Conservation (phyloP, 2,329 filamentous ascomycete genomes). For the Arthrinium phaeospermum region DNA sequence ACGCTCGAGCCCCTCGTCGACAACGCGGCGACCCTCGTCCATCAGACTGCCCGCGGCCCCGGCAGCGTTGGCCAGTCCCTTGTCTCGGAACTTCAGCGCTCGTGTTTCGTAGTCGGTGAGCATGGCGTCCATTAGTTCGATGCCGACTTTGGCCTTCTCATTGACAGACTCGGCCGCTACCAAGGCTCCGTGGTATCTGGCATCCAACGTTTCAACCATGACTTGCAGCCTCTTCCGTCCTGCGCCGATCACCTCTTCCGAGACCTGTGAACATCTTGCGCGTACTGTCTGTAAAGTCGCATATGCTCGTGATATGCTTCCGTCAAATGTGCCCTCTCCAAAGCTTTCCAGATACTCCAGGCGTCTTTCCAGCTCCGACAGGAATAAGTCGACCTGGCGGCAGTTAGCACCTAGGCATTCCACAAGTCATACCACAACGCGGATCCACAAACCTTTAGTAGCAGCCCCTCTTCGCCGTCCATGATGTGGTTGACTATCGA, state of each 20-base stretch:
- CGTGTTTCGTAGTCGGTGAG: conserved; percentile 84
- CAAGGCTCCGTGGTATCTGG: conserved; percentile 84
- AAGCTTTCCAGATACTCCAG: conserved; percentile 90
- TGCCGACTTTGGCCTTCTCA: conserved; percentile 87
- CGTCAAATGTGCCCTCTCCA: conserved; percentile 81
- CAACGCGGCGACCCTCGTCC: conserved; percentile 77
- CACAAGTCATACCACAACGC: not conserved
- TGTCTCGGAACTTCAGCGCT: conserved; percentile 79
- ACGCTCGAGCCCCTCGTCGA: conserved; percentile 78
- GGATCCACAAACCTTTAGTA: conserved; percentile 56
- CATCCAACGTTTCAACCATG: conserved; percentile 91
- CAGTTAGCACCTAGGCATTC: conserved; percentile 24
- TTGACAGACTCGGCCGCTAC: conserved; percentile 85
- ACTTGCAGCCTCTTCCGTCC: conserved; percentile 84
- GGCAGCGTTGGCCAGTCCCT: conserved; percentile 70
- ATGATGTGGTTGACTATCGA: conserved; percentile 66
- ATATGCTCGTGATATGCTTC: conserved; percentile 84
- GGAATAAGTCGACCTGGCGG: conserved; percentile 74
- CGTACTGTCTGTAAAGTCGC: conserved; percentile 85
- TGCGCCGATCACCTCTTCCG: conserved; percentile 86
- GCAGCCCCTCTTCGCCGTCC: conserved; percentile 66
- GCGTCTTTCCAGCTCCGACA: conserved; percentile 84
- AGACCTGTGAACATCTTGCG: conserved; percentile 86
- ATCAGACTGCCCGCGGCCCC: conserved; percentile 75
- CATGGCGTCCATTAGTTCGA: conserved; percentile 85